Base-by-base conservation (phyloP, 139 green algal genomes). In the Monoraphidium neglectum region DNA sequence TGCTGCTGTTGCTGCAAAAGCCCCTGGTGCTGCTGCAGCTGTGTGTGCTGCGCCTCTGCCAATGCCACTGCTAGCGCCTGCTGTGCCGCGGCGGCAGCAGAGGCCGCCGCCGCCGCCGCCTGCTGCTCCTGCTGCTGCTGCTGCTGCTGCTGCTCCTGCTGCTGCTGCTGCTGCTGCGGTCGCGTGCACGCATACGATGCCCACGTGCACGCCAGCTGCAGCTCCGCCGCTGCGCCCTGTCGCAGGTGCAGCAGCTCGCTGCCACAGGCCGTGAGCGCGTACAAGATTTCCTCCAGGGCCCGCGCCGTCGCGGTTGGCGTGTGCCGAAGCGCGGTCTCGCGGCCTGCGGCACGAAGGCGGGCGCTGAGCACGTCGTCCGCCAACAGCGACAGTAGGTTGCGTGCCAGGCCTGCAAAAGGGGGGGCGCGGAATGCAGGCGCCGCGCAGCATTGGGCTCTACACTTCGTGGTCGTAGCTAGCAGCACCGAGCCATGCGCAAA, bases 221-320 rank as follows among this genome's bases (percentile, higher is more conserved):
- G 21, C 23, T 88, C 81, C 15, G 40, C 18, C 46, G 87, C 12
- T 28, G 74, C 77, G 23, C 74, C 51, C 35, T 87, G 78, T 2
- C 83, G 54, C 23, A 90, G 74, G 59, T 82, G 64, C 66, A 88
- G 60, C 72, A 93, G 77, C 69, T 92, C 87, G 10, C 66, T 43
- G 13, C 74, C 65, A 36, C 77, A 83, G 2, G 87, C 87, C 10
- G 87, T 83, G 46, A 90, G 57, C 66, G 77, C 83, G 72, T 93
- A 93, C 78, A 93, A 74, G 65, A 91, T 70, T 8, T 70, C 68
- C 74, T 93, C 88, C 15, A 93, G 79, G 38, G 83, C 82, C 36
- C 79, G 77, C 1, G 36, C 69, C 4, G 85, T 69, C 24, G 64
- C 43, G 4, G 51, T 43, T 8, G 80, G 84, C 0, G 67, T 81